These are phyloP conservation scores for Termitomyces sp. DNA, from an alignment of 768 basidiomycete genomes.

Conservation along the genomic window DNA sequence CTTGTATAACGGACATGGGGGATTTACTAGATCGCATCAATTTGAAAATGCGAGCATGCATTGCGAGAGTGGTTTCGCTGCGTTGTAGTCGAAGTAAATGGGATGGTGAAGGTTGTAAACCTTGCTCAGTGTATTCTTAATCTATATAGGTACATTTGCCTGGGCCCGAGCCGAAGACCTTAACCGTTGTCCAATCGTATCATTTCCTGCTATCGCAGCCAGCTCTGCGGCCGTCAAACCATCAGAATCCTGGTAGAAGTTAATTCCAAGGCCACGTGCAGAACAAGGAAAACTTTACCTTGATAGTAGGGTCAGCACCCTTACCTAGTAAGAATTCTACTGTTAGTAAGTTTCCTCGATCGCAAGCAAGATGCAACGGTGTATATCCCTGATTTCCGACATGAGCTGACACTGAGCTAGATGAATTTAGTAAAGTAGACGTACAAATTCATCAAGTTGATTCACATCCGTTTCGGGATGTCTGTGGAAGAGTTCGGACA, in stretches of 20 bases:
- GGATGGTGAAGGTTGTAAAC: neutral
- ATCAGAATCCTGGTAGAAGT: constrained; percentile 55
- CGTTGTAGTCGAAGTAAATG: neutral
- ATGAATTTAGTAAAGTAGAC: constrained; percentile 19
- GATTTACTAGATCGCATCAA: neutral
- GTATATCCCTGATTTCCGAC: constrained; percentile 72
- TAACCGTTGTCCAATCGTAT: constrained; percentile 41
- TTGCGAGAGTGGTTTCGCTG: neutral
- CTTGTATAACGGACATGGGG: neutral
- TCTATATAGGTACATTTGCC: neutral
- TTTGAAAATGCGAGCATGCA: neutral
- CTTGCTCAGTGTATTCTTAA: neutral
- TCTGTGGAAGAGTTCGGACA: constrained; percentile 40
- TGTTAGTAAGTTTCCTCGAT: constrained; percentile 63
- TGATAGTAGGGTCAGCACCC: constrained; percentile 62
- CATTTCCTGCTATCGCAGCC: constrained; percentile 54
- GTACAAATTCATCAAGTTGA: constrained; percentile 68
- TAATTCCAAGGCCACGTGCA: neutral
- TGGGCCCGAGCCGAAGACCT: neutral
- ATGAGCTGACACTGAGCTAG: neutral
- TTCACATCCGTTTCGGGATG: constrained; percentile 49
- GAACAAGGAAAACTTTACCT: constrained; percentile 32
- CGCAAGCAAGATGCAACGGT: constrained; percentile 81
- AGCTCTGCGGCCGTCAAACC: constrained; percentile 57
- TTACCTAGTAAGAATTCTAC: constrained; percentile 55